phyloP scores from a whole-genome alignment of 2,329 filamentous ascomycete species.

The Pyrenophora teres region DNA sequence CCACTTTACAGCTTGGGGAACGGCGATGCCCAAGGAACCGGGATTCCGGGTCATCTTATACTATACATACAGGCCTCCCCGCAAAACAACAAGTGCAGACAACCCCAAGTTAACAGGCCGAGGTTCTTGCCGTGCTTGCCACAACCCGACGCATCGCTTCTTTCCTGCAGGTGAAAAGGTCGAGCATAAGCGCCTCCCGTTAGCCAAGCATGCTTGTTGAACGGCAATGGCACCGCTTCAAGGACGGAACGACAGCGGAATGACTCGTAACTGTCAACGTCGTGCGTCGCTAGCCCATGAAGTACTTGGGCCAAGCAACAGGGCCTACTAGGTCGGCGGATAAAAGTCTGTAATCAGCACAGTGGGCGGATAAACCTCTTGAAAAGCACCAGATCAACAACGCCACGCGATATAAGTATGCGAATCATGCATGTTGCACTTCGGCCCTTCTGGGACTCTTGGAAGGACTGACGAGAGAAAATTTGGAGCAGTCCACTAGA shows the following conservation, averaged over 20 bases:
- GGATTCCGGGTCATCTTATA: slow-evolving; percentile 32
- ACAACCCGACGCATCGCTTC: slow-evolving; percentile 22
- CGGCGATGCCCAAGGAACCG: slow-evolving; percentile 12
- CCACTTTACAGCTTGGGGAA: slow-evolving; percentile 4
- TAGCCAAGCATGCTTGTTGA: slow-evolving; percentile 29
- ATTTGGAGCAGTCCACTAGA: slow-evolving; percentile 3
- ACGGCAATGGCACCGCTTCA: slow-evolving; percentile 13
- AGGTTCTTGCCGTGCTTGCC: slow-evolving; percentile 19
- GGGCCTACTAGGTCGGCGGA: slow-evolving; percentile 16
- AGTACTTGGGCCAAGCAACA: slow-evolving; percentile 1
- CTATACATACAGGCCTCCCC: slow-evolving; percentile 30
- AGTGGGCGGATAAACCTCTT: slow-evolving; percentile 21
- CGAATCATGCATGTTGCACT: slow-evolving; percentile 12
- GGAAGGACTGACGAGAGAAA: slow-evolving; percentile 1
- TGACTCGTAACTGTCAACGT: not conserved
- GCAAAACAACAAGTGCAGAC: slow-evolving; percentile 16
- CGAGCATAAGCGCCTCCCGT: slow-evolving; percentile 21
- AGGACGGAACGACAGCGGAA: slow-evolving; percentile 8
- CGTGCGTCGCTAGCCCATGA: slow-evolving; percentile 1
- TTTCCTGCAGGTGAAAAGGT: slow-evolving; percentile 7
- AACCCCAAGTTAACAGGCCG: slow-evolving; percentile 18
- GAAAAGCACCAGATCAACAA: slow-evolving; percentile 12
- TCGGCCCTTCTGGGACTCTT: slow-evolving; percentile 10
- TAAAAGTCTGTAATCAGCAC: slow-evolving; percentile 20
- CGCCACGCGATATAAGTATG: slow-evolving; percentile 7